Conservation (phyloP, 2,329 filamentous ascomycete genomes). For the Xylariaceae sp. region DNA sequence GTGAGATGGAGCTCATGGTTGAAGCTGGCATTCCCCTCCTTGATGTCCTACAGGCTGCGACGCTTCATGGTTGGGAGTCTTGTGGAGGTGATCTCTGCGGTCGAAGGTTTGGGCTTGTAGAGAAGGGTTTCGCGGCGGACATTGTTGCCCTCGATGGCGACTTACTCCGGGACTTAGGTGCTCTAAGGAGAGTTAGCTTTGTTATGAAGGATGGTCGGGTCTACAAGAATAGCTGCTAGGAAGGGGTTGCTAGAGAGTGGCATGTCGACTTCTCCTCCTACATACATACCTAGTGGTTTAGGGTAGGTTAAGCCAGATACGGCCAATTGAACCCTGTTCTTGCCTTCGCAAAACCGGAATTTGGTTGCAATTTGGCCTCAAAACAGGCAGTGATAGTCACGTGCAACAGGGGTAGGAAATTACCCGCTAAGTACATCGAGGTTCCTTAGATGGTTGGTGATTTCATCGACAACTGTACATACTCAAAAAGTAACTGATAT, state of each 20-base stretch:
- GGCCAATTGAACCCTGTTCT: background rate
- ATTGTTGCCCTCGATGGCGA: conserved; percentile 57
- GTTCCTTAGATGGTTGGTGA: too few species aligned
- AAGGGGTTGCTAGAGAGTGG: too few species aligned
- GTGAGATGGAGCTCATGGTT: conserved; percentile 62
- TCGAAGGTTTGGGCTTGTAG: conserved; percentile 58
- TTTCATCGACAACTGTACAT: too few species aligned
- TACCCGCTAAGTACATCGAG: too few species aligned
- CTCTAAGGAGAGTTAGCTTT: conserved; percentile 56
- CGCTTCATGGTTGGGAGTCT: conserved; percentile 60
- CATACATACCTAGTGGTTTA: too few species aligned
- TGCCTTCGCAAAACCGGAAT: background rate
- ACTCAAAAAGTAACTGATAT: too few species aligned
- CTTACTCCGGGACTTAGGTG: conserved; percentile 47
- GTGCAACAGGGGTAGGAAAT: background rate
- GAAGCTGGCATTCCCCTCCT: conserved; percentile 57
- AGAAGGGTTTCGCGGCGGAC: conserved; percentile 57
- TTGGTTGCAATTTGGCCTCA: background rate
- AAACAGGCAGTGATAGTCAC: background rate
- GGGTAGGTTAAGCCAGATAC: too few species aligned
- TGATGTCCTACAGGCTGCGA: conserved; percentile 57
- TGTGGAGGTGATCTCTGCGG: conserved; percentile 61
- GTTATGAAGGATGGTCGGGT: conserved; percentile 64
- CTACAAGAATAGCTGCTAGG: conserved; percentile 51
- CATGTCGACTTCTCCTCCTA: too few species aligned